Evolutionary conservation across 202 grass and related monocot species (phyloP), one percentile per base, ranked within the genome.

Genomic region (Zoysia matrella): DNA sequence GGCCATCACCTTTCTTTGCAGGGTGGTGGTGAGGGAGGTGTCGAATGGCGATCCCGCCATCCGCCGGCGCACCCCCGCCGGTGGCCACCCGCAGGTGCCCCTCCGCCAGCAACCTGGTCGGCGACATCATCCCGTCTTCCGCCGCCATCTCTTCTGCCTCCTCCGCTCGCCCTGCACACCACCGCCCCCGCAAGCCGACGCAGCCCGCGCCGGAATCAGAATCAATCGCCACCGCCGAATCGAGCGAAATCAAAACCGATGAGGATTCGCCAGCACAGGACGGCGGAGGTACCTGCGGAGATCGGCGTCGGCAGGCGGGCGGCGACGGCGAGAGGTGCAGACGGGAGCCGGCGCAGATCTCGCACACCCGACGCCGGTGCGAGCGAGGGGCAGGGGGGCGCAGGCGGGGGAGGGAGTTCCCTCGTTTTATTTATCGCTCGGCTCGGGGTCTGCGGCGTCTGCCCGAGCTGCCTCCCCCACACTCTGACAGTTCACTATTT

Each of bases 31-130:
- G 89, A 30, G 88, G 85, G 56, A 92, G 87, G 83, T 95, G 90
- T 14, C 90, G 80, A 61, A 88, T 80, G 84, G 93, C 93, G 90
- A 95, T 92, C 78, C 87, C 85, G 47, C 90, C 90, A 48, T 86
- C 80, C 0, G 57, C 79, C 44, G 82, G 87, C 83, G 88, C 86
- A 47, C 85, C 80, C 73, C 85, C 85, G 77, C 90, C 90, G 47
- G 93, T 95, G 62, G 87, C 85, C 71, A 95, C 88, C 52, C 90
- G 76, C 63, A 95, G 84, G 76, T 92, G 90, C 47, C 84, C 87
- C 65, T 95, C 87, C 48, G 79, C 86, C 67, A 95, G 85, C 86
- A 92, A 90, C 80, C 89, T 82, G 63, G 90, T 88, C 4, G 90
- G 93, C 49, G 93, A 92, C 85, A 80, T 95, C 70, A 80, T 82